Percentiles rank a stretch among this genome's conserved stretches.
Evolutionary conservation across 2,329 filamentous ascomycete species (phyloP).

Genomic region (Colletotrichum viniferum): DNA sequence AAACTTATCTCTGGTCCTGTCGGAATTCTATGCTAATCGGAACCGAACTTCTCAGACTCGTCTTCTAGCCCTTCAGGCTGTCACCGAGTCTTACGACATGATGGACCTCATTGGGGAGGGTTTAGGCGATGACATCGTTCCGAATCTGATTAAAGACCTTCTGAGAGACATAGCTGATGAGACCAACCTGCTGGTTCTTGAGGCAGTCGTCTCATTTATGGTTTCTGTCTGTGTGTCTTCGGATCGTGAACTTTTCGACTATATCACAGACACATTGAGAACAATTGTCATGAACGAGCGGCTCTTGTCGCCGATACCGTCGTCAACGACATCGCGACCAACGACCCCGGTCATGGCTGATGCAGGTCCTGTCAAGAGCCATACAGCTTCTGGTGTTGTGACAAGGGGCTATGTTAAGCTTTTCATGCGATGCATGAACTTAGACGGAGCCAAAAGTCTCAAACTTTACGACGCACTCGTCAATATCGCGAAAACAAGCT

Average conservation of each 20-base stretch:
- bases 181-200: slow-evolving; percentile 66
- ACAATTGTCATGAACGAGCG: slow-evolving; percentile 55
- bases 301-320: slow-evolving; percentile 44
- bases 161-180: slow-evolving; percentile 67
- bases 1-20: slow-evolving; percentile 64
- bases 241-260: slow-evolving; percentile 62
- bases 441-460: slow-evolving; percentile 67
- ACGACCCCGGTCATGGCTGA: slow-evolving; percentile 27
- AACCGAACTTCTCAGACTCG: slow-evolving; percentile 66
- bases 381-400: slow-evolving; percentile 73
- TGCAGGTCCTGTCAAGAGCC: slow-evolving; percentile 27
- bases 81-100: slow-evolving; percentile 64
- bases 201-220: slow-evolving; percentile 68
- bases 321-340: slow-evolving; percentile 30
- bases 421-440: slow-evolving; percentile 75
- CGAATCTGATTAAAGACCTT: slow-evolving; percentile 64
- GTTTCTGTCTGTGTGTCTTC: slow-evolving; percentile 67
- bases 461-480: slow-evolving; percentile 68
- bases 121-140: slow-evolving; percentile 62
- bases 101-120: slow-evolving; percentile 60
- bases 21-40: slow-evolving; percentile 67
- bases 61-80: slow-evolving; percentile 63
- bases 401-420: slow-evolving; percentile 74
- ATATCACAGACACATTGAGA: slow-evolving; percentile 58
- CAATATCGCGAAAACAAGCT: slow-evolving; percentile 62